phyloP scores from a whole-genome alignment of 805 yeast species.

The Candida silvicultrix region DNA sequence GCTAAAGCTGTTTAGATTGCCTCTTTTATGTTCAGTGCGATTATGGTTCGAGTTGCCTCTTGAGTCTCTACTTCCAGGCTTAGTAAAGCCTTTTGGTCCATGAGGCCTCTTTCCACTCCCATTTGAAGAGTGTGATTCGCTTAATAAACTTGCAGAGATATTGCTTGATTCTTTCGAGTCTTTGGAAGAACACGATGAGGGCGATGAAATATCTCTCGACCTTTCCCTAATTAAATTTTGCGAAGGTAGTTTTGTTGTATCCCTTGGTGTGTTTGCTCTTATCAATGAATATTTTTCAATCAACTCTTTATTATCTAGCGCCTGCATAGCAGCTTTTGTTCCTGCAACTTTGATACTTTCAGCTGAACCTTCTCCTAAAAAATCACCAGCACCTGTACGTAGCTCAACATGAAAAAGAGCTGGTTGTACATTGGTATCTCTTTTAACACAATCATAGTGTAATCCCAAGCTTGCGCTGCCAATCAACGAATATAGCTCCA shows the following conservation, averaged over 20 bases:
- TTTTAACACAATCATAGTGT: conserved; percentile 38
- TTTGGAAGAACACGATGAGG: not conserved
- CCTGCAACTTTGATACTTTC: conserved; percentile 73
- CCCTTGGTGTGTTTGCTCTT: conserved; percentile 48
- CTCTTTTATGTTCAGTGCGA: not conserved
- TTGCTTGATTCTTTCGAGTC: not conserved
- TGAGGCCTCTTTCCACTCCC: not conserved
- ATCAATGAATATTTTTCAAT: conserved; percentile 58
- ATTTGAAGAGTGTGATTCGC: not conserved
- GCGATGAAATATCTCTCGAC: not conserved
- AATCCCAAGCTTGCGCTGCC: conserved; percentile 71
- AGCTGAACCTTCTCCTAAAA: conserved; percentile 69
- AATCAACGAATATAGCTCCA: conserved; percentile 67
- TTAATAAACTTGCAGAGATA: too few species aligned
- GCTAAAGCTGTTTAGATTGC: not conserved
- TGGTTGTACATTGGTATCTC: conserved; percentile 25
- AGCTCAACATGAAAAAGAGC: conserved; percentile 59
- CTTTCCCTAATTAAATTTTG: not conserved
- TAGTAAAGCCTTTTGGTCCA: not conserved
- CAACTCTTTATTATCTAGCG: conserved; percentile 48
- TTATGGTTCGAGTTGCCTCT: not conserved
- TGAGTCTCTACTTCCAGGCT: not conserved
- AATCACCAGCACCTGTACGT: conserved; percentile 51
- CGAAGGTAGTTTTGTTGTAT: conserved; percentile 7
- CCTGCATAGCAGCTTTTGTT: conserved; percentile 76